phyloP scores from a whole-genome alignment of 108 stramenopile species.

The Skeletonema tropicum region DNA sequence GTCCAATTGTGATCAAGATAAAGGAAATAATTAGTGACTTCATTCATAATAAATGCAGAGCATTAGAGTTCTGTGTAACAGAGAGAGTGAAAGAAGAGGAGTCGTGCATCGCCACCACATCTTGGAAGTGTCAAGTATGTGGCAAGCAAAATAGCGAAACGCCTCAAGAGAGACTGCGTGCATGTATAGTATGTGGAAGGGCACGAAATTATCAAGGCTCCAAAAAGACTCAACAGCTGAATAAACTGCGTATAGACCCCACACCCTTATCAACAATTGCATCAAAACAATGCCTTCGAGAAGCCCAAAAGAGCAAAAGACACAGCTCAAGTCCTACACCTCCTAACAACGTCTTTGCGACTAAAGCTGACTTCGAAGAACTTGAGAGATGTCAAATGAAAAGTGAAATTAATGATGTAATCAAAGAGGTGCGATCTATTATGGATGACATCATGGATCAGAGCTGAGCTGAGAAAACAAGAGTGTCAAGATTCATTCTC shows the following conservation, averaged over 20 bases:
- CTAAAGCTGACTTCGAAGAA: slow-evolving; percentile 18
- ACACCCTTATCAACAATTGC: slow-evolving; percentile 19
- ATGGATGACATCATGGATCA: not conserved
- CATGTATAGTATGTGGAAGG: slow-evolving; percentile 18
- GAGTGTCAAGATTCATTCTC: not conserved
- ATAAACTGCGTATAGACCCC: slow-evolving; percentile 12
- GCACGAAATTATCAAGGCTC: slow-evolving; percentile 5
- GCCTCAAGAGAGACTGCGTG: slow-evolving; percentile 4
- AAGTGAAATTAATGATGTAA: slow-evolving; percentile 20
- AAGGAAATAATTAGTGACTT: slow-evolving; percentile 13
- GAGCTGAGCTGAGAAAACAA: no score
- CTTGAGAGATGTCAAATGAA: slow-evolving; percentile 13
- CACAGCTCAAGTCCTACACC: not conserved
- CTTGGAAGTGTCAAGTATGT: slow-evolving; percentile 27
- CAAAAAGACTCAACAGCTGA: slow-evolving; percentile 8
- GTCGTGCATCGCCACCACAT: not conserved
- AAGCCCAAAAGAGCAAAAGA: not conserved
- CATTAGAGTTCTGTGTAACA: slow-evolving; percentile 10
- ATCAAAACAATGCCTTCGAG: slow-evolving; percentile 9
- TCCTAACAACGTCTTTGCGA: not conserved
- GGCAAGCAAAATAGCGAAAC: slow-evolving; percentile 17
- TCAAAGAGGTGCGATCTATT: slow-evolving; percentile 5
- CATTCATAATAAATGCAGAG: slow-evolving; percentile 23
- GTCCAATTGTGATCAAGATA: slow-evolving; percentile 17
- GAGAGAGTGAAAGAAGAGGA: slow-evolving; percentile 10